Evolutionary conservation across 164 flowering plant genomes (phyloP), one percentile per base, ranked within the genome.

Genomic region (Aristolochia californica): DNA sequence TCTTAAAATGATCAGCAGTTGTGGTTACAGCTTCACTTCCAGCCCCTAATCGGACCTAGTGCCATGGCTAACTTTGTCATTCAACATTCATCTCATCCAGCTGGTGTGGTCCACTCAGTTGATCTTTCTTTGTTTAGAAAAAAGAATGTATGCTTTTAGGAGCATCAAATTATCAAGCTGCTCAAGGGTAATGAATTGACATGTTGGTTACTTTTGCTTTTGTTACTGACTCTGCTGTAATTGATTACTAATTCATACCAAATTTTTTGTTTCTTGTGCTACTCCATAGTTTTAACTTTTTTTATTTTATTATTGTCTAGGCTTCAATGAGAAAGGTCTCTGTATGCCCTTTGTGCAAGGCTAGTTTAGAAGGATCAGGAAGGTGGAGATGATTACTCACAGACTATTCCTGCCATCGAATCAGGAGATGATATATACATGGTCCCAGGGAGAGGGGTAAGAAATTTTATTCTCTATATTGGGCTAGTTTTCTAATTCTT

Each of bases 301-400:
- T 4, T 2, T 8, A 9, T 47, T 47, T 47, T 17, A 47, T 47
- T 17, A n/a, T 47, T 17, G 17, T 65, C 34, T 52, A 94, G 99
- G 79, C 66, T 73, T 77, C 83, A 59, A 75, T 52, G 60, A 58
- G 87, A 66, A 88, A 78, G 63, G 55, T 57, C 43, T 74, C 93
- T 56, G 76, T 87, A 22, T 94, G 99, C 67, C 99, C 97, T 57
- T 66, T 90, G 75, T 94, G 97, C 83, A 94, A 90, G 81, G 76
- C 87, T 44, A 70, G 70, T 58, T 94, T 87, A 34, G 25, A 24
- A 70, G 74, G 75, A 90, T 94, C 62, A 83, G 72, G 24, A 85
- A 77, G 72, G 76, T 88, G 62, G 93, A 85, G 23, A 72, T 52
- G 96, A 85, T 74, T 94, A 83, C 68, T 87, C 96, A 0, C 97